Conservation (phyloP, 2,329 filamentous ascomycete species). For the Zymoseptoria pseudotritici region DNA sequence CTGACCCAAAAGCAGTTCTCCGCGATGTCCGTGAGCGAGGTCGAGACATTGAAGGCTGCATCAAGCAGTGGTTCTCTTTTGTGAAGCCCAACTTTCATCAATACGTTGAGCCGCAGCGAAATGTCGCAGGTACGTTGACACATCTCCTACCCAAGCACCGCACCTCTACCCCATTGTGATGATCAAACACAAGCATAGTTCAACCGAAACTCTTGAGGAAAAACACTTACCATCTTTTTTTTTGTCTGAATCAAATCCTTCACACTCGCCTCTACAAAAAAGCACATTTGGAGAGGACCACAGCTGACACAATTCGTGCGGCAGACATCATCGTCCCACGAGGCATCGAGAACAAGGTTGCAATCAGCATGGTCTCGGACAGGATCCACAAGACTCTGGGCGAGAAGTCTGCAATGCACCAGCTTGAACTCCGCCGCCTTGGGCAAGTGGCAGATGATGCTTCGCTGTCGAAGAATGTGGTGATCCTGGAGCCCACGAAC, state of each 20-base stretch:
- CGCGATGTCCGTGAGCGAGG: constrained; percentile 86
- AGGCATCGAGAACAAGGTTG: constrained; percentile 89
- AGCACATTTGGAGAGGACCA: neutral
- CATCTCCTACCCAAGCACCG: neutral
- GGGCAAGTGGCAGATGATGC: constrained; percentile 61
- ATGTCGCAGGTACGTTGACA: constrained; percentile 61
- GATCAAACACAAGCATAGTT: constrained; percentile 35
- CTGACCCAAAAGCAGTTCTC: constrained; percentile 49
- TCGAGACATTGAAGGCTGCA: constrained; percentile 85
- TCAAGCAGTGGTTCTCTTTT: constrained; percentile 95
- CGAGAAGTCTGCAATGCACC: constrained; percentile 78
- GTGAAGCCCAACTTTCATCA: constrained; percentile 96
- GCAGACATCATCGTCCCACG: constrained; percentile 86
- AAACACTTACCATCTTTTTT: constrained; percentile 32
- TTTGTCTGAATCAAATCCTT: constrained; percentile 25
- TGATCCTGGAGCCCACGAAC: constrained; percentile 65
- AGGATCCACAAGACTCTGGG: constrained; percentile 83
- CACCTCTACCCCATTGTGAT: constrained; percentile 23
- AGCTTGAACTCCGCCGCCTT: constrained; percentile 67
- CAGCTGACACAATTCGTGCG: constrained; percentile 10
- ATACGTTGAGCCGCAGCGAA: constrained; percentile 86
- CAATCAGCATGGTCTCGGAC: constrained; percentile 86
- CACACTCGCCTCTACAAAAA: neutral
- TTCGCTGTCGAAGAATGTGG: constrained; percentile 66
- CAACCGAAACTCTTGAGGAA: constrained; percentile 33